Evolutionary conservation across 805 yeast genomes (phyloP), one percentile per base, ranked within the genome.

Genomic region (Torulaspora franciscae): DNA sequence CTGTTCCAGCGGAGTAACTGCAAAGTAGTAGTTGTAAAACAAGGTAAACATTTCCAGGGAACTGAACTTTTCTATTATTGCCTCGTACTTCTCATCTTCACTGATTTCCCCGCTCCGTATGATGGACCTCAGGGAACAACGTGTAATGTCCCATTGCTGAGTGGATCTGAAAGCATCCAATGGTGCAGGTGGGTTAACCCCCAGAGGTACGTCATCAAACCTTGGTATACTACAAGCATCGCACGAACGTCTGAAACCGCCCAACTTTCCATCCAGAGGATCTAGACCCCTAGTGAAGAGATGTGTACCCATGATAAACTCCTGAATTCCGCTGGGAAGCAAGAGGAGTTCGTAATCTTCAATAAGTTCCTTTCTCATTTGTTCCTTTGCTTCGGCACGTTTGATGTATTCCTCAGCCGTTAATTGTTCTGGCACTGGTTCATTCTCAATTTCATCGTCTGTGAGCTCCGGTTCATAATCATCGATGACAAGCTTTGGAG

Each of bases 11-110:
- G 67, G 69, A 4, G 76, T 70, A 3, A 69, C 57, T 1, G 73
- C 69, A 55, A 61, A 73, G 50, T 73, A 73, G 52, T 62, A 71
- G 28, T 73, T 74, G 50, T 67, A 73, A 47, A 73, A 73, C 38
- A 73, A 50, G 11, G 74, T 67, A 40, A 64, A 64, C 49, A 61
- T 58, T 36, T 64, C 68, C 39, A 63, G 36, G 1, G 55, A 46
- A 45, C 59, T 55, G 32, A 64, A 64, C 13, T 55, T 55, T n/a
- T 56, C 60, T 19, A 61, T 23, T 7, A 62, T 50, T 4, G 46
- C 42, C 5, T 51, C 51, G 25, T 44, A 40, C 11, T 40, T 40
- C 13, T 44, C 49, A 3, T 24, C 41, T 2, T 34, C 41, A 15
- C 23, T 15, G 11, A 45, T 19, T 9, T 25, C 41, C 26, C 32